Evolutionary conservation across 2,329 filamentous ascomycete species (phyloP), one percentile per base, ranked within the genome.

Genomic region (Clarireedia paspali): DNA sequence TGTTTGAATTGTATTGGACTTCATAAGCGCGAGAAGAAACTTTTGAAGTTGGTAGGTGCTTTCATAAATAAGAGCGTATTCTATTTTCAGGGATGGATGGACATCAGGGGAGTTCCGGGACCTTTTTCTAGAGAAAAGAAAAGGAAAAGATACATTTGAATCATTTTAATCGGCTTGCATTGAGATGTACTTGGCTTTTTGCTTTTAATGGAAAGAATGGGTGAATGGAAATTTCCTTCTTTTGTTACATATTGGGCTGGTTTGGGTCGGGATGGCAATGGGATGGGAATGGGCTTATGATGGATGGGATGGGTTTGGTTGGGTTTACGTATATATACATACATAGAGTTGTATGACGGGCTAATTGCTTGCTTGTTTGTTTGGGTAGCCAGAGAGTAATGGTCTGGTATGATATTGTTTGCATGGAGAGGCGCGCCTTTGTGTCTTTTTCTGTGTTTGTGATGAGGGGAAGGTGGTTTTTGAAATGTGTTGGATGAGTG

Each of bases 1-100:
- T 82, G 34, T 72, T 83, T 46, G 80, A 83, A 70, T 70, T 83
- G 56, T 74, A 82, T 52, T 83, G 79, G 80, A 70, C 81, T 42
- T 74, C 77, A 17, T 63, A 46, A 60, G 42, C n/a, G 7, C 10
- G 24, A 14, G 14, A 5, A 26, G n/a, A 12, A 36, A 36, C 6
- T 9, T 40, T 4, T 40, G 38, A 40, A 40, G 17, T n/a, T 40
- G 14, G 17, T 40, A 6, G 10, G 38, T 17, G 17, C 27, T 30
- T 30, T 30, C 27, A 9, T 30, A 7, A 6, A 30, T 1, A 30
- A 30, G 27, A 10, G 27, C 20, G 20, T 30, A 30, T 30, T 30
- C 2, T 30, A 30, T 30, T 30, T 30, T 7, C 17, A 14, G 38
- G 15, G 14, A 2, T 14, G 38, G 38, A 40, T 15, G 38, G 6